Conservation (phyloP, 805 yeast species). For the Candida orba region DNA sequence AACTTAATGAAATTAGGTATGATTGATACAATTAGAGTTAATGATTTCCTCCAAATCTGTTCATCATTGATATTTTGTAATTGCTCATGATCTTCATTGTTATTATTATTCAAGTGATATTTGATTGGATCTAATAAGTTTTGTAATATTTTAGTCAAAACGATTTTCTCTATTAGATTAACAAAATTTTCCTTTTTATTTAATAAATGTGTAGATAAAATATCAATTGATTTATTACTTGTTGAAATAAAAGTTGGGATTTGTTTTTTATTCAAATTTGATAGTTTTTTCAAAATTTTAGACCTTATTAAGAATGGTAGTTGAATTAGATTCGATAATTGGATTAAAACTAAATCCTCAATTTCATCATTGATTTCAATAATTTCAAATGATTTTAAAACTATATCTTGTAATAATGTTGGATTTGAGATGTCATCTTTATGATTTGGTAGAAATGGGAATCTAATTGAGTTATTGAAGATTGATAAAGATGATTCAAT, state of each 20-base stretch:
- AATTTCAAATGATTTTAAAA: slow-evolving; percentile 41
- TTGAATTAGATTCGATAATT: slow-evolving; percentile 43
- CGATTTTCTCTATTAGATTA: slow-evolving; percentile 36
- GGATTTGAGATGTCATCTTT: slow-evolving; percentile 47
- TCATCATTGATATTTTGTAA: slow-evolving; percentile 7
- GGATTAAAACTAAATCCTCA: slow-evolving; percentile 42
- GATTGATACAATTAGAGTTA: slow-evolving; percentile 32
- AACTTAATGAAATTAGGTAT: slow-evolving; percentile 24
- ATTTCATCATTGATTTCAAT: slow-evolving; percentile 26
- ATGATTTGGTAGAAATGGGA: slow-evolving; percentile 61
- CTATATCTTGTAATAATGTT: slow-evolving; percentile 56
- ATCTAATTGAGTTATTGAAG: slow-evolving; percentile 59
- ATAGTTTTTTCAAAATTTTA: slow-evolving; percentile 48
- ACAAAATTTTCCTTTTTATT: slow-evolving; percentile 23
- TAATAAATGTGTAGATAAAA: slow-evolving; percentile 34
- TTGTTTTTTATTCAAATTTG: slow-evolving; percentile 30
- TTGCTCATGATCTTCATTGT: slow-evolving; percentile 22
- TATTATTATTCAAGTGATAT: slow-evolving; percentile 23
- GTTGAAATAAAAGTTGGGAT: slow-evolving; percentile 61
- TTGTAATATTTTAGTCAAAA: slow-evolving; percentile 37
- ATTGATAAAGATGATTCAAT: slow-evolving; percentile 48
- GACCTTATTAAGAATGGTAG: slow-evolving; percentile 58
- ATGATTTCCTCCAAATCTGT: slow-evolving; percentile 51
- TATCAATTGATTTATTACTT: slow-evolving; percentile 39
- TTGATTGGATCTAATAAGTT: slow-evolving; percentile 48